These are phyloP conservation scores for Babesia divergens DNA, from an alignment of 169 alveolate species.

Conservation along the genomic window DNA sequence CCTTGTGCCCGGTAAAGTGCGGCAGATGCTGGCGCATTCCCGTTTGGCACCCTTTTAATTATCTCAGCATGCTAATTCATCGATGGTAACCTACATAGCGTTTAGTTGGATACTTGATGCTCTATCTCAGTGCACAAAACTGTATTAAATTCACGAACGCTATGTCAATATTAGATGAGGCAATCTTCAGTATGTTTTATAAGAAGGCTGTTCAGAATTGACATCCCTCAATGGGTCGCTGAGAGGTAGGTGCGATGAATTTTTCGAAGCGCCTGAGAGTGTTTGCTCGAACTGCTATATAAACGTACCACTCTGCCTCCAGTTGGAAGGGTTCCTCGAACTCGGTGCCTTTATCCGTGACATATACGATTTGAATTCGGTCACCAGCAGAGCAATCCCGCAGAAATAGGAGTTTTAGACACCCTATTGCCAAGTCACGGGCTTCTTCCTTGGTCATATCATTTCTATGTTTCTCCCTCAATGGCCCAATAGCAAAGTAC, in stretches of 20 bases:
- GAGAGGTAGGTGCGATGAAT: slow-evolving; percentile 51
- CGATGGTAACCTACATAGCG: too few species aligned
- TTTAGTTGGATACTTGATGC: too few species aligned
- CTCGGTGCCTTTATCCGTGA: slow-evolving; percentile 41
- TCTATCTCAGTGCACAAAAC: too few species aligned
- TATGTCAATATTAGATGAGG: too few species aligned
- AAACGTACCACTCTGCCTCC: slow-evolving; percentile 59
- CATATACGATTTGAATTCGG: slow-evolving; percentile 53
- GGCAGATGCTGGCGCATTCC: too few species aligned
- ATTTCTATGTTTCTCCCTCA: slow-evolving; percentile 55
- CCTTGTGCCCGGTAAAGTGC: too few species aligned
- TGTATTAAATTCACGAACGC: too few species aligned
- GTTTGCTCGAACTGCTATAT: background rate
- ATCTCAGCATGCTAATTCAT: too few species aligned
- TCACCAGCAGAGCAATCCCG: slow-evolving; percentile 64
- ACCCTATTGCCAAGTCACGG: slow-evolving; percentile 44
- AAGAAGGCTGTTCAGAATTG: slow-evolving; percentile 56
- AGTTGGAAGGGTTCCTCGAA: slow-evolving; percentile 47
- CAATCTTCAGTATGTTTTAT: too few species aligned
- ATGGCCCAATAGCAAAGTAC: slow-evolving; percentile 67
- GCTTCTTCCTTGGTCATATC: slow-evolving; percentile 51
- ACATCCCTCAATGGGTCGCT: slow-evolving; percentile 52
- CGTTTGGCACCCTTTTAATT: too few species aligned
- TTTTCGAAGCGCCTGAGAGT: slow-evolving; percentile 47
- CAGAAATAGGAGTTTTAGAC: slow-evolving; percentile 53